Evolutionary conservation across 2,329 filamentous ascomycete genomes (phyloP).

Genomic region (Aureobasidium mangrovei): DNA sequence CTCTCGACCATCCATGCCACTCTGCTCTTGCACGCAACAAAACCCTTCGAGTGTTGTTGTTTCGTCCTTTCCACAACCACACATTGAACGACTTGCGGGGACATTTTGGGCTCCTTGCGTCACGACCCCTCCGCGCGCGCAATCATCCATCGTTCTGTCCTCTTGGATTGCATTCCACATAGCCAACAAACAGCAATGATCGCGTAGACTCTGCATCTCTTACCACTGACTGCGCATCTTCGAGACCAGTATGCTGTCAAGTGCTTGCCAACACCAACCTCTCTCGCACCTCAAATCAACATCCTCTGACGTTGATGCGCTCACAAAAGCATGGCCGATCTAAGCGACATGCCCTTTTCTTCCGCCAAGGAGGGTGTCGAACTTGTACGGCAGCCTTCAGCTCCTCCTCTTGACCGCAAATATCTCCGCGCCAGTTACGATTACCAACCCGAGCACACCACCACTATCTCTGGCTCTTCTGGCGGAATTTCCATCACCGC

Average conservation of each 20-base stretch:
- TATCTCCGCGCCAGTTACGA: slow-evolving; percentile 91
- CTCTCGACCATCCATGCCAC: not conserved
- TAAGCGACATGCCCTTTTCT: not conserved
- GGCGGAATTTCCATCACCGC: slow-evolving; percentile 58
- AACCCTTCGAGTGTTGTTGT: not conserved
- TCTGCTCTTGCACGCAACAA: not conserved
- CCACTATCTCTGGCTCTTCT: slow-evolving; percentile 63
- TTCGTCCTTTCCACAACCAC: not conserved
- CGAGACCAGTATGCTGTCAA: not conserved
- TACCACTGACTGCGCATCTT: not conserved
- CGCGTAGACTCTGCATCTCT: no score
- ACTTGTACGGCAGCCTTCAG: not conserved
- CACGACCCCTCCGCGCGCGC: slow-evolving; percentile 1
- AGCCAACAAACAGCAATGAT: no score
- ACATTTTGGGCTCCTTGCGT: not conserved
- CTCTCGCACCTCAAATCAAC: no score
- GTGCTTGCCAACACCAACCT: not conserved
- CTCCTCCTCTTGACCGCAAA: slow-evolving; percentile 68
- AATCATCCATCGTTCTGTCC: not conserved
- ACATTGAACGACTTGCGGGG: not conserved
- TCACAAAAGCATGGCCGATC: not conserved
- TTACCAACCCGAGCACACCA: slow-evolving; percentile 70
- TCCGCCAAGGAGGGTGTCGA: not conserved
- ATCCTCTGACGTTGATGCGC: no score
- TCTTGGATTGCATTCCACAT: not conserved